Conservation (phyloP, 768 basidiomycete genomes). For the Suillus spraguei region DNA sequence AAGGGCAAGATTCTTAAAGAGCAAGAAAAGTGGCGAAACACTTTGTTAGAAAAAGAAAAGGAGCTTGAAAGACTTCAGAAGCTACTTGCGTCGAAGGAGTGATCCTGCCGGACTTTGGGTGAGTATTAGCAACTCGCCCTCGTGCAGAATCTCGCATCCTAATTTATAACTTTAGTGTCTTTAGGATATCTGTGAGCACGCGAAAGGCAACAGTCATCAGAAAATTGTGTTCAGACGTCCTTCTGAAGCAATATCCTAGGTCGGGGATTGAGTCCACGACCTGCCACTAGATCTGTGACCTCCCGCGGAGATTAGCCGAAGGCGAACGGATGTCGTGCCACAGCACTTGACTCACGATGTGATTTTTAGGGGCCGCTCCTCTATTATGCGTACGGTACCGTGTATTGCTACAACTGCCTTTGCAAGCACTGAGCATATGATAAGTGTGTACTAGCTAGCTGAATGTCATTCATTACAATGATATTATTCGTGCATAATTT, state of each 20-base stretch:
- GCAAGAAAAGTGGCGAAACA: constrained; percentile 70
- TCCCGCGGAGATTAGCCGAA: not conserved
- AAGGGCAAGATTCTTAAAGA: constrained; percentile 69
- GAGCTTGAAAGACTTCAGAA: constrained; percentile 75
- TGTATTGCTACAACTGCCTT: not conserved
- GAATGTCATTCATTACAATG: not conserved
- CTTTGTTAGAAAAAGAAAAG: constrained; percentile 79
- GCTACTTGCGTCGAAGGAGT: constrained; percentile 28
- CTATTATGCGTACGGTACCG: not conserved
- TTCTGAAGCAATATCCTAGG: not conserved
- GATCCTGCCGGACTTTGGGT: not conserved
- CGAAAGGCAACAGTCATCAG: not conserved
- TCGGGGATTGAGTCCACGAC: not conserved
- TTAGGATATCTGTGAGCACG: not conserved
- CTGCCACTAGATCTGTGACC: not conserved
- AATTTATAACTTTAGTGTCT: not conserved
- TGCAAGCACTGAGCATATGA: not conserved
- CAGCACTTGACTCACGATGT: not conserved
- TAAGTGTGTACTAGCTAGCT: not conserved
- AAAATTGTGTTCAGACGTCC: not conserved
- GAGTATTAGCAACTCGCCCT: not conserved
- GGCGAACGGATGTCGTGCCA: not conserved
- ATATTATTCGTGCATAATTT: not conserved
- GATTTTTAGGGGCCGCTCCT: not conserved
- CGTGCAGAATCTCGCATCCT: not conserved